Conservation (phyloP, 2,329 filamentous ascomycete species). For the Colletotrichum karsti region DNA sequence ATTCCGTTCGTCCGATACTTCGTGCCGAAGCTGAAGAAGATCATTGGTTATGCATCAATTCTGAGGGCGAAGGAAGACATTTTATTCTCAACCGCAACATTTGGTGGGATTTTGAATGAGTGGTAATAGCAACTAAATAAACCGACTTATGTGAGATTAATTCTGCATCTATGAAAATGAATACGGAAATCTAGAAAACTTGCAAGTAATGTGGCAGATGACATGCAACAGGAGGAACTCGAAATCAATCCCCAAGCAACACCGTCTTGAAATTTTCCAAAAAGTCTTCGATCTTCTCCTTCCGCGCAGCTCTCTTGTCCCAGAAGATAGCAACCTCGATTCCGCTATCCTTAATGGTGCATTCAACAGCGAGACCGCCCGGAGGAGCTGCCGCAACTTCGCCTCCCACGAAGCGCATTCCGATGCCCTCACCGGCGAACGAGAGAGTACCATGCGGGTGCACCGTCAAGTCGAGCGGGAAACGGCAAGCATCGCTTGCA, state of each 20-base stretch:
- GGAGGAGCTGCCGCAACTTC: neutral
- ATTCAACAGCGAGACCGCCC: constrained; percentile 4
- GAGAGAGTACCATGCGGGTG: neutral
- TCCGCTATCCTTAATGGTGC: neutral
- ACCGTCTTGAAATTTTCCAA: neutral
- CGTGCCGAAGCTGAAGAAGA: no score
- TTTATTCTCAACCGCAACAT: no score
- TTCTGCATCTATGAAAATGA: no score
- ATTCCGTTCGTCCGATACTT: no score
- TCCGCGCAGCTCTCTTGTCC: neutral
- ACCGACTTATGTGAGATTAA: no score
- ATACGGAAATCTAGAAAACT: no score
- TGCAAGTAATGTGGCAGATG: no score
- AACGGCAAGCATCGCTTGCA: constrained; percentile 12
- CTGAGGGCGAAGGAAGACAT: no score
- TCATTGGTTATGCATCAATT: no score
- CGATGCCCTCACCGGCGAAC: neutral
- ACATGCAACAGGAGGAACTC: no score
- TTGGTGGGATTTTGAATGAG: no score
- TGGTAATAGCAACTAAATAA: no score
- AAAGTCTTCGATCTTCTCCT: neutral
- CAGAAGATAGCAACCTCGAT: neutral
- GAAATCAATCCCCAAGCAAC: neutral
- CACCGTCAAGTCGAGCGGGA: constrained; percentile 3
- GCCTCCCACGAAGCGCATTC: neutral